Percentiles rank a stretch among this genome's conserved stretches.
Evolutionary conservation across 345 rosid species (phyloP).

Genomic region (Salix brachista): DNA sequence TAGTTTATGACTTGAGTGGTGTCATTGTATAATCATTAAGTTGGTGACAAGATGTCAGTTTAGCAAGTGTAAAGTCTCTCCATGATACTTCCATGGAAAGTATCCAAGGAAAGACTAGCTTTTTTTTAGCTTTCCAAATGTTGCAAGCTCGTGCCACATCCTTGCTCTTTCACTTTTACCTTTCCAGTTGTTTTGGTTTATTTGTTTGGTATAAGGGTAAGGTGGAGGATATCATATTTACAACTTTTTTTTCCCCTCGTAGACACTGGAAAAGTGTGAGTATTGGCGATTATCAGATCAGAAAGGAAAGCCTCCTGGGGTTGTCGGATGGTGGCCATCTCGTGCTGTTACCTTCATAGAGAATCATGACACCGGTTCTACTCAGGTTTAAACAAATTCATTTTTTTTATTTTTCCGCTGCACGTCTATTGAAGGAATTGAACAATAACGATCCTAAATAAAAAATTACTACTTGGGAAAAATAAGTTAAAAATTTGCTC

Average conservation of each 20-base stretch:
- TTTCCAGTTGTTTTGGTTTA: background rate
- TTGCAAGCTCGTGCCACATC: background rate
- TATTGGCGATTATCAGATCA: slow-evolving; percentile 91
- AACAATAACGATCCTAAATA: background rate
- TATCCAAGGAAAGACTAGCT: too few species aligned
- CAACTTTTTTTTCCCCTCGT: background rate
- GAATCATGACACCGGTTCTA: slow-evolving; percentile 98
- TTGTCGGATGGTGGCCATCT: slow-evolving; percentile 99
- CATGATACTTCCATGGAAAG: background rate
- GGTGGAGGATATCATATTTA: background rate
- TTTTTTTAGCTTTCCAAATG: too few species aligned
- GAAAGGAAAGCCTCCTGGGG: slow-evolving; percentile 93
- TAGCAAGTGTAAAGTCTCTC: too few species aligned
- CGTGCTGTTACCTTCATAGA: slow-evolving; percentile 96
- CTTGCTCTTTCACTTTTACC: background rate
- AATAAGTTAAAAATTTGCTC: too few species aligned
- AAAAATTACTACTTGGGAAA: background rate
- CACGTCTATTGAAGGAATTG: background rate
- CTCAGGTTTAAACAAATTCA: slow-evolving; percentile 55
- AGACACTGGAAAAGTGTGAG: slow-evolving; percentile 83
- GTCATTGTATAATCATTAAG: background rate
- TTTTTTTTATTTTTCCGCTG: background rate
- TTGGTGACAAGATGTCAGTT: background rate
- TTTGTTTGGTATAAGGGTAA: background rate
- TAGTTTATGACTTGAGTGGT: background rate